Evolutionary conservation across 768 basidiomycete species (phyloP), one percentile per base, ranked within the genome.

Genomic region (Tulasnella sp.): DNA sequence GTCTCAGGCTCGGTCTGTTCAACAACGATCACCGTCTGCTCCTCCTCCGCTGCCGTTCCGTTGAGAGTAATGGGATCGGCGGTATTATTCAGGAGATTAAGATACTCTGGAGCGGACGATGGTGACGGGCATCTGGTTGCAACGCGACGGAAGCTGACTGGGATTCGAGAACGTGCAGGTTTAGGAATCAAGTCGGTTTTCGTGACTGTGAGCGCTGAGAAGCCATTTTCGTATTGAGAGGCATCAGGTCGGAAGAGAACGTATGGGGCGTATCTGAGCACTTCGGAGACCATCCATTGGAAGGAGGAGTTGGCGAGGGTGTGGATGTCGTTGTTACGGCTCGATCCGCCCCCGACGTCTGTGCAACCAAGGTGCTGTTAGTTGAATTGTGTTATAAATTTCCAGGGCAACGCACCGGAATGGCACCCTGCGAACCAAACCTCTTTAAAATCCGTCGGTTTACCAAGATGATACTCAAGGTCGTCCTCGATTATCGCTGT

Each of bases 311-410:
- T 74, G 24, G 78, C 74, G 34, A 79, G 62, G 19, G 48, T 52
- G 75, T 81, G 58, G 24, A 34, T n/a, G 42, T 68, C 62, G 62
- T 72, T 44, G 52, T 76, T 79, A 9, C 7, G 42, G 12, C 71
- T 74, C 18, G 52, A 75, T 3, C 80, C 80, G 3, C 80, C 80
- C 27, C 80, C 80, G n/a, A 81, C 79, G 48, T 81, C 80, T 82
- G 14, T 48, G 40, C 18, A 16, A 24, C 1, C 39, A 58, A 52
- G 56, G 36, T 58, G 10, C 31, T 14, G 34, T 39, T 34, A 39
- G 46, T 39, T 36, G 9, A n/a, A n/a, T 18, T 73, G 18, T 93
- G 92, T 52, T 92, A 62, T 85, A 46, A 39, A 72, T 58, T 21
- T 5, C 10, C 39, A 36, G 18, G 6, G 36, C 18, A 31, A 34